Percentiles rank a stretch among this genome's conserved stretches.
These are phyloP conservation scores for Deinandra increscens DNA, from an alignment of 129 eudicot genomes.

Conservation along the genomic window DNA sequence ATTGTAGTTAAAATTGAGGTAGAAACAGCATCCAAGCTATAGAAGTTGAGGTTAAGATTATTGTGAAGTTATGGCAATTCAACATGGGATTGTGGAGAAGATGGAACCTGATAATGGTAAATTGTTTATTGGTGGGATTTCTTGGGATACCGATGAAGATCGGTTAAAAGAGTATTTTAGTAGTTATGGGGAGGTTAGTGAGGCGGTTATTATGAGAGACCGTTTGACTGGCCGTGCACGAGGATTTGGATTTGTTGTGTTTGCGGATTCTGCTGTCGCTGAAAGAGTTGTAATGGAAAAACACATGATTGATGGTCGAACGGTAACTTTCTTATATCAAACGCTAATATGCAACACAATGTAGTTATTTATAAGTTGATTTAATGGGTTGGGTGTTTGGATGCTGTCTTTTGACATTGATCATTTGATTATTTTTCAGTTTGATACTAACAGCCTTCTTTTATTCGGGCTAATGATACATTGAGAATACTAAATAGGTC, in stretches of 20 bases:
- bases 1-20: conserved; percentile 27
- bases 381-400: neutral
- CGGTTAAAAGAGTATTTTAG: conserved; percentile 69
- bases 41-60: conserved; percentile 13
- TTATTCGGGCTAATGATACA: no score
- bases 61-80: conserved; percentile 32
- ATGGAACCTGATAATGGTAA: conserved; percentile 78
- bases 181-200: conserved; percentile 64
- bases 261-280: conserved; percentile 72
- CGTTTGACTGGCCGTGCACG: conserved; percentile 84
- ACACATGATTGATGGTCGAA: conserved; percentile 81
- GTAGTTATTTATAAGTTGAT: neutral
- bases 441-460: no score
- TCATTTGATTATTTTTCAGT: neutral
- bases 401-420: neutral
- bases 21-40: conserved; percentile 14
- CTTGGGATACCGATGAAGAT: conserved; percentile 90
- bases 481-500: neutral
- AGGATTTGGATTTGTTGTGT: conserved; percentile 84
- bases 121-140: conserved; percentile 85
- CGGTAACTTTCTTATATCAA: conserved; percentile 50
- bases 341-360: conserved; percentile 15
- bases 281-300: conserved; percentile 76
- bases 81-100: conserved; percentile 37
- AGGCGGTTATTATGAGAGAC: conserved; percentile 84